Conservation (phyloP, 1,284 basidiomycete species). For the Fomitopsis palustris region DNA sequence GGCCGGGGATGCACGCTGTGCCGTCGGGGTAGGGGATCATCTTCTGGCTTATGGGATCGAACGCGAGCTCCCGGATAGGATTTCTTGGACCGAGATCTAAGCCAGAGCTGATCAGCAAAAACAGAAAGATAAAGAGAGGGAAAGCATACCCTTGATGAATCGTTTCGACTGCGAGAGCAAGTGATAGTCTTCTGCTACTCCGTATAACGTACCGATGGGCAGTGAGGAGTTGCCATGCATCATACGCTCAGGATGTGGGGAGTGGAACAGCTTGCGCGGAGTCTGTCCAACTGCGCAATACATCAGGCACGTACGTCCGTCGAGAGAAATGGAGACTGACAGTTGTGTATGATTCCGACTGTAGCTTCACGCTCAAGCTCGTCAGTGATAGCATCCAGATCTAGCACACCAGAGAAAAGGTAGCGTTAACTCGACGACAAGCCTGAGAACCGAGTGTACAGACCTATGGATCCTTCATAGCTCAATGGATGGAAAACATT, state of each 20-base stretch:
- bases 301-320: background rate
- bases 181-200: slow-evolving; percentile 77
- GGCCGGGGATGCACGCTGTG: slow-evolving; percentile 54
- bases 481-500: slow-evolving; percentile 95
- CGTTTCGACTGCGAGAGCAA: slow-evolving; percentile 55
- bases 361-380: slow-evolving; percentile 88
- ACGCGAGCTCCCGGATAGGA: slow-evolving; percentile 49
- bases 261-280: slow-evolving; percentile 83
- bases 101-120: background rate
- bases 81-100: slow-evolving; percentile 46
- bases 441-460: no score
- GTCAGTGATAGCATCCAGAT: slow-evolving; percentile 82
- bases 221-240: slow-evolving; percentile 68
- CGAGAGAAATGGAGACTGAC: slow-evolving; percentile 37
- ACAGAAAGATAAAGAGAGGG: slow-evolving; percentile 3
- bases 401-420: slow-evolving; percentile 59
- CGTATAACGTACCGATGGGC: slow-evolving; percentile 68
- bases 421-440: no score
- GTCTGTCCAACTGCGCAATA: slow-evolving; percentile 76
- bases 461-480: slow-evolving; percentile 89
- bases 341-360: slow-evolving; percentile 95
- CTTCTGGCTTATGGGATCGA: slow-evolving; percentile 56
- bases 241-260: slow-evolving; percentile 75
- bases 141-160: slow-evolving; percentile 53
- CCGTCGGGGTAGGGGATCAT: slow-evolving; percentile 65